These are phyloP conservation scores for Trypanosoma boissoni DNA, from an alignment of 208 protist genomes.

Conservation along the genomic window DNA sequence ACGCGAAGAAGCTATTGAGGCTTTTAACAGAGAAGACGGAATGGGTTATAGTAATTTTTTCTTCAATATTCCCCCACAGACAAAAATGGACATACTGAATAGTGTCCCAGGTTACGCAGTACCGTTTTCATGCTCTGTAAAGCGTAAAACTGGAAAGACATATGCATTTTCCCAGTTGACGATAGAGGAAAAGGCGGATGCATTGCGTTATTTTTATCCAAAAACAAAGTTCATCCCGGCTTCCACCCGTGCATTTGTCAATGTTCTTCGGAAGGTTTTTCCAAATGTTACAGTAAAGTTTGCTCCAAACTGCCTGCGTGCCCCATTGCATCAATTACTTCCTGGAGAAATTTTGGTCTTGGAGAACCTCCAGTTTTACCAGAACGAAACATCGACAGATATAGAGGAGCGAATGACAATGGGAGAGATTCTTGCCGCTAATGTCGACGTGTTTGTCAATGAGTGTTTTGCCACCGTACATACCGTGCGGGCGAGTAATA, in stretches of 20 bases:
- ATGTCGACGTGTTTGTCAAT: conserved; percentile 75
- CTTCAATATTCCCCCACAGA: conserved; percentile 29
- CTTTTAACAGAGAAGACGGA: conserved; percentile 52
- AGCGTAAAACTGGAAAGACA: conserved; percentile 48
- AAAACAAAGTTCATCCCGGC: conserved; percentile 37
- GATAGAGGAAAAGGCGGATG: conserved; percentile 43
- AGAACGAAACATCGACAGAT: conserved; percentile 51
- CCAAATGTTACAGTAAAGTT: conserved; percentile 56
- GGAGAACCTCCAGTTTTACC: conserved; percentile 81
- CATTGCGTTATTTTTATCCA: conserved; percentile 41
- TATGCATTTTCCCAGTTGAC: conserved; percentile 44
- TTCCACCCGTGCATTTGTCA: conserved; percentile 57
- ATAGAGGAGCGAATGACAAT: conserved; percentile 48
- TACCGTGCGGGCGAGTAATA: conserved; percentile 44
- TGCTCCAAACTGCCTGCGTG: conserved; percentile 48
- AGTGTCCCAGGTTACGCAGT: conserved; percentile 30
- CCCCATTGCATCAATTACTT: conserved; percentile 34
- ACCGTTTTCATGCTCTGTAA: conserved; percentile 8
- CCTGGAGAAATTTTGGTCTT: conserved; percentile 61
- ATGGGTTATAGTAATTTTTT: conserved; percentile 76
- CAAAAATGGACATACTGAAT: conserved; percentile 57
- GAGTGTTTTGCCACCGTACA: conserved; percentile 80
- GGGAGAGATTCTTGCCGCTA: conserved; percentile 55
- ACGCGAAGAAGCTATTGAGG: conserved; percentile 54
- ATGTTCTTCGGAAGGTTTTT: conserved; percentile 39